Percentiles rank a stretch among this genome's conserved stretches.
Evolutionary conservation across 495 filamentous ascomycete species (phyloP).

Genomic region (Annulohypoxylon maeteangense): DNA sequence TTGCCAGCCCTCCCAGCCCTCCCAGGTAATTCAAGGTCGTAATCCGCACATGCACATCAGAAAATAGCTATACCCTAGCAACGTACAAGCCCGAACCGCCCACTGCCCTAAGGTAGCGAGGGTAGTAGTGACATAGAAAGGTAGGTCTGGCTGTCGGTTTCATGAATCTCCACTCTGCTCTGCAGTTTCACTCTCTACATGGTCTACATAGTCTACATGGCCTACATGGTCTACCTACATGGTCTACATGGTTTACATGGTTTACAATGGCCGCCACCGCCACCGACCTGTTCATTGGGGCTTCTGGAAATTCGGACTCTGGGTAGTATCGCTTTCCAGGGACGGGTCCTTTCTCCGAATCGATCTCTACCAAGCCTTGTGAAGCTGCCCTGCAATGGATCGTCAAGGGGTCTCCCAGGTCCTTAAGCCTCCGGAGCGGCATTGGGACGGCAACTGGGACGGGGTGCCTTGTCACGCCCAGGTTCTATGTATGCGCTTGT

Average conservation of each 20-base stretch:
- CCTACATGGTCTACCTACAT: neutral
- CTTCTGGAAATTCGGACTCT: neutral
- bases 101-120: slow-evolving; percentile 22
- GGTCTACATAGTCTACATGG: neutral
- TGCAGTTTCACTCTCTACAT: slow-evolving; percentile 41
- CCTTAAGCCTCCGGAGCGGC: slow-evolving; percentile 40
- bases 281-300: slow-evolving; percentile 45
- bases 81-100: slow-evolving; percentile 28
- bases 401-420: slow-evolving; percentile 41
- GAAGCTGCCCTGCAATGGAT: slow-evolving; percentile 38
- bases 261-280: slow-evolving; percentile 44
- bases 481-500: slow-evolving; percentile 14
- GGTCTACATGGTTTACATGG: neutral
- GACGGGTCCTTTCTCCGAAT: slow-evolving; percentile 44
- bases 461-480: slow-evolving; percentile 21
- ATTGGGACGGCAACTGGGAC: slow-evolving; percentile 34
- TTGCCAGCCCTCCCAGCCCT: slow-evolving; percentile 8
- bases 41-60: slow-evolving; percentile 49
- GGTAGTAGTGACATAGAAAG: slow-evolving; percentile 33
- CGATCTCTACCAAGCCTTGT: slow-evolving; percentile 46
- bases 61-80: slow-evolving; percentile 37
- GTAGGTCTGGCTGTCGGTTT: slow-evolving; percentile 45
- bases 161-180: slow-evolving; percentile 41
- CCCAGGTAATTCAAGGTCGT: slow-evolving; percentile 34
- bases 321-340: slow-evolving; percentile 45